Base-by-base conservation (phyloP, 495 filamentous ascomycete species). In the Hypomontagnella submonticulosa region DNA sequence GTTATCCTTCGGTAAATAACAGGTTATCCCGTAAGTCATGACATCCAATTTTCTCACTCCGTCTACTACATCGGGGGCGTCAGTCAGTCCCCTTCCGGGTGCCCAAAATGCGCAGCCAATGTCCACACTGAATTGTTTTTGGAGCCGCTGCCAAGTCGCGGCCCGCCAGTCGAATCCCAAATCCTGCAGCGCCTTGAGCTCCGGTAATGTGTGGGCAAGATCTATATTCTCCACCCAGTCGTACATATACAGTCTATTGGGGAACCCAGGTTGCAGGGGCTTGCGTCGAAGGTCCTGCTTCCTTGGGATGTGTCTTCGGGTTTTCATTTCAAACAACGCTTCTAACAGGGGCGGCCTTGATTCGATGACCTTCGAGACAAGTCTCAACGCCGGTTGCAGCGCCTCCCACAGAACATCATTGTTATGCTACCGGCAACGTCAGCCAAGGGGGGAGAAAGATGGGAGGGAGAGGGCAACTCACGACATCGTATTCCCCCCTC, bases 321-420 rank as follows among this genome's bases (percentile, higher is more conserved):
- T 70, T 50, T 51, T 67, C 53, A 72, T 23, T 30, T 77, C 63
- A 7, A 66, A 11, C 3, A 76, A 15, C 4, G 50, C 61, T 0
- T 33, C 8, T 40, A 75, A 62, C 16, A 33, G 38, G 8, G 73
- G 69, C 6, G 59, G 75, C 0, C 47, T 46, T 5, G 27, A 48
- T 0, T 54, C 4, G 0, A 79, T 42, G 0, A 78, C 30, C 1
- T 55, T 55, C 4, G 76, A 54, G 12, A 48, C 72, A 9, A 78
- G 56, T 10, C 63, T 57, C 6, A 78, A 37, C 1, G 72, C 73
- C 5, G 77, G 76, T 15, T 75, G 72, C 2, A 79, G n/a, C 0
- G 76, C 77, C 4, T 32, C 11, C 76, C 77, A 78, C 4, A 79
- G 9, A 0, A 19, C 13, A 10, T 76, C 69, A 27, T 78, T 72